Evolutionary conservation across 768 basidiomycete genomes (phyloP), one percentile per base, ranked within the genome.

Genomic region (Russula griseocarnosa): DNA sequence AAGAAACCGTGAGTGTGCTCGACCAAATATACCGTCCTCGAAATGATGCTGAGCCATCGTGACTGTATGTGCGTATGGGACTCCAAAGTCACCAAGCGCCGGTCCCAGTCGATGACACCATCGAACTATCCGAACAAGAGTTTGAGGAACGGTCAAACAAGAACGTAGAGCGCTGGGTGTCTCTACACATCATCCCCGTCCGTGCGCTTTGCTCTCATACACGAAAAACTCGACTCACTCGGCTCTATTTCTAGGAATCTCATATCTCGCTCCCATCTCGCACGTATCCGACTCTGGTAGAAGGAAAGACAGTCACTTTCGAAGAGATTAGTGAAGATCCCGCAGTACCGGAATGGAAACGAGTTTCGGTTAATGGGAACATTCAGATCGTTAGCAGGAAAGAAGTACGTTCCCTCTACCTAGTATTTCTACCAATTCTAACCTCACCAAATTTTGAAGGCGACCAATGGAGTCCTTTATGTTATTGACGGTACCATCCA

Each of bases 171-270:
- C 79, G 79, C 56, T 96, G 93, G 90, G 80, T 95, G 0, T 83
- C 85, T 1, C 87, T 87, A 3, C 94, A 94, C 70, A 85, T 95
- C 63, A 82, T 96, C 58, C 88, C 92, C 6, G 93, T 94, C 71
- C 66, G 80, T 73, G 10, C 32, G n/a, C 26, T 67, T 44, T 34
- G 13, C 22, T 26, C 52, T 42, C 40, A 30, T 20, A 5, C 42
- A 52, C 20, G 42, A 34, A 16, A 16, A 36, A 36, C 22, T 38
- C 40, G 38, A 56, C 52, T n/a, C 49, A 57, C 14, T 1, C 6
- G 53, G 22, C 47, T 16, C 51, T 65, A 11, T 11, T 56, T 55
- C 6, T 63, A 84, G 83, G 70, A 81, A 72, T 81, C 76, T 16
- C 82, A 79, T 3, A 78, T 86, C 36, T 70, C 75, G 5, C 74